Percentiles rank a stretch among this genome's conserved stretches.
Conservation (phyloP, 2,329 filamentous ascomycete species). For the Boeremia exigua region DNA sequence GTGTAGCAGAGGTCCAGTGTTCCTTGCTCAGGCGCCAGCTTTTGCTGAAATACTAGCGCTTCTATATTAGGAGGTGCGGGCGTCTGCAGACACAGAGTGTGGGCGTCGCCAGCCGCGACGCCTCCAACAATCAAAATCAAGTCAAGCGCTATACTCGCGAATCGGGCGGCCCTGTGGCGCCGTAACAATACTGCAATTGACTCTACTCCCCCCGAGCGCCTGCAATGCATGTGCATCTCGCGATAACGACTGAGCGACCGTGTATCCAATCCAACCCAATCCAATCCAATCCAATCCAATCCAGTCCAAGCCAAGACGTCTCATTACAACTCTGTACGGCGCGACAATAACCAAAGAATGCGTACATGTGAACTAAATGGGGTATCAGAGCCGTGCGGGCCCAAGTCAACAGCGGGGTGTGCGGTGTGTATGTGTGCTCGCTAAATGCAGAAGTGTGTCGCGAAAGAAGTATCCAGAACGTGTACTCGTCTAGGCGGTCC, state of each 20-base stretch:
- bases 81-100: too few relatives aligned
- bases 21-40: too few relatives aligned
- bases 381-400: slow-evolving; percentile 14
- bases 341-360: slow-evolving; percentile 1
- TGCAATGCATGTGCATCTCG: background rate
- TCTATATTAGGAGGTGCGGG: too few relatives aligned
- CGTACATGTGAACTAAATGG: slow-evolving; percentile 11
- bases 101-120: too few relatives aligned
- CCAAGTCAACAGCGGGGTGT: slow-evolving; percentile 9
- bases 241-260: background rate
- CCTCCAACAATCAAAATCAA: too few relatives aligned
- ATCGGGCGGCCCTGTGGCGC: background rate
- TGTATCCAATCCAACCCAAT: background rate
- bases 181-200: background rate
- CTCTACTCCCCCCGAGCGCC: slow-evolving; percentile 1
- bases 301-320: background rate
- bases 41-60: too few relatives aligned
- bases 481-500: background rate
- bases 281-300: background rate
- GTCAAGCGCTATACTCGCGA: background rate
- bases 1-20: too few relatives aligned
- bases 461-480: slow-evolving; percentile 8
- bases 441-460: slow-evolving; percentile 17
- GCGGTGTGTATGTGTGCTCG: slow-evolving; percentile 16
- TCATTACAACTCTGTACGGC: slow-evolving; percentile 8